These are phyloP conservation scores for Pyrenophora graminea DNA, from an alignment of 2,329 filamentous ascomycete species.

Conservation along the genomic window DNA sequence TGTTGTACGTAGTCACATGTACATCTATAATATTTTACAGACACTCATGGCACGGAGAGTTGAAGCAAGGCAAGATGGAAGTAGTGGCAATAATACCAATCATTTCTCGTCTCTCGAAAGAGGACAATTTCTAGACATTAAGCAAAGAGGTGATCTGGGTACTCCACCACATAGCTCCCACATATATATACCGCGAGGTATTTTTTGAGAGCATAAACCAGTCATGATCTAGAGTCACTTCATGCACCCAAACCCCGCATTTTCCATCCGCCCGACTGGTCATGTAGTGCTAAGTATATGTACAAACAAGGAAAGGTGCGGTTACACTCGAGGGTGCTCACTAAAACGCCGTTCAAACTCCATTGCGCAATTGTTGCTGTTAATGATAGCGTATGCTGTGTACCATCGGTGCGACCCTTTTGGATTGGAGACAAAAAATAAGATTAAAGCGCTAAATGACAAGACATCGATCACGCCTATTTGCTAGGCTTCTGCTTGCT, in stretches of 20 bases:
- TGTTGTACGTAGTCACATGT: not conserved
- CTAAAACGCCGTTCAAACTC: slow-evolving; percentile 4
- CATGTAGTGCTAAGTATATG: slow-evolving; percentile 14
- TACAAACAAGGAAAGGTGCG: slow-evolving; percentile 14
- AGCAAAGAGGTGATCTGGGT: slow-evolving; percentile 7
- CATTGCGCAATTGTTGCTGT: slow-evolving; percentile 2
- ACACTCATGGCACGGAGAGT: no score
- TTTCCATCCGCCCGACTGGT: slow-evolving; percentile 2
- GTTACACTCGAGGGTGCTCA: not conserved
- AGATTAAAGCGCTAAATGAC: slow-evolving; percentile 9
- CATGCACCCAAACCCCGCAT: slow-evolving; percentile 1
- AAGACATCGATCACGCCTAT: slow-evolving; percentile 11
- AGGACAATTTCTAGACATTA: slow-evolving; percentile 10
- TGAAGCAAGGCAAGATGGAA: no score
- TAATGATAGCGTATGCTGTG: no score
- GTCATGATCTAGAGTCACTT: slow-evolving; percentile 20
- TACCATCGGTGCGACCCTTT: not conserved
- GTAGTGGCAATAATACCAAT: not conserved
- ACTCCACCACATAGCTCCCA: slow-evolving; percentile 5
- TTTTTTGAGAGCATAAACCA: slow-evolving; percentile 14
- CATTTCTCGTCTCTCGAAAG: slow-evolving; percentile 1
- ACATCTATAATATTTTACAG: no score
- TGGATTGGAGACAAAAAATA: slow-evolving; percentile 2
- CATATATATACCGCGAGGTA: slow-evolving; percentile 1
- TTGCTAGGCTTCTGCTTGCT: slow-evolving; percentile 41